Evolutionary conservation across 2,329 filamentous ascomycete genomes (phyloP), one percentile per base, ranked within the genome.

Genomic region (Pseudogymnoascus sp.): DNA sequence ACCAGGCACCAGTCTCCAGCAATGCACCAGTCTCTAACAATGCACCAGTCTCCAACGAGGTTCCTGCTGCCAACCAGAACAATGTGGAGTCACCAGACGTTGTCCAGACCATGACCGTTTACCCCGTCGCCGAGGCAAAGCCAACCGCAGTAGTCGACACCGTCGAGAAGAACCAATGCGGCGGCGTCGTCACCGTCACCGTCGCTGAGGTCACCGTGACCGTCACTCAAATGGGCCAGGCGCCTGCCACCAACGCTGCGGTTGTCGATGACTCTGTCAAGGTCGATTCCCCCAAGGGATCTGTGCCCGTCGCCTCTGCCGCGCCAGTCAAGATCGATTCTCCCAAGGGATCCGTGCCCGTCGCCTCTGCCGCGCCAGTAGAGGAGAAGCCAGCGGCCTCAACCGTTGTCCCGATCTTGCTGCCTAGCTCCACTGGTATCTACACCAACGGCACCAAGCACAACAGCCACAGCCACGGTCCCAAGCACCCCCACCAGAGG

Each of bases 361-460:
- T n/a, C n/a, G 49, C n/a, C 28, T 34, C 49, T 56, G 28, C 28
- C 21, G 28, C 49, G 3, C 49, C 49, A 56, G 49, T 34, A 0
- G 28, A 56, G 9, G n/a, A 16, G 2, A 5, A 16, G 16, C 42
- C 42, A n/a, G 12, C 42, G 1, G 21, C 21, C 5, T 23, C 42
- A 14, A 25, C 42, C 12, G 16, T 31, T 56, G 28, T 56, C 28
- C 49, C 49, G 31, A 53, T 25, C 2, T 25, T 53, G 1, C n/a
- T 53, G 23, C 21, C 21, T 23, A 23, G 21, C 21, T 23, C 49
- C 25, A 56, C 49, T 56, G 49, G 49, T 34, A 56, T 56, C 28
- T 56, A 56, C 16, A 56, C n/a, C 49, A 56, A 56, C 28, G 49
- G 49, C 16, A 56, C 49, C 1, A 56, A 56, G 49, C 49, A 31